A percentile compares a stretch with the other conserved stretches of the same genome.
phyloP scores from a whole-genome alignment of 306 rosid species.

The Pueraria montana region DNA sequence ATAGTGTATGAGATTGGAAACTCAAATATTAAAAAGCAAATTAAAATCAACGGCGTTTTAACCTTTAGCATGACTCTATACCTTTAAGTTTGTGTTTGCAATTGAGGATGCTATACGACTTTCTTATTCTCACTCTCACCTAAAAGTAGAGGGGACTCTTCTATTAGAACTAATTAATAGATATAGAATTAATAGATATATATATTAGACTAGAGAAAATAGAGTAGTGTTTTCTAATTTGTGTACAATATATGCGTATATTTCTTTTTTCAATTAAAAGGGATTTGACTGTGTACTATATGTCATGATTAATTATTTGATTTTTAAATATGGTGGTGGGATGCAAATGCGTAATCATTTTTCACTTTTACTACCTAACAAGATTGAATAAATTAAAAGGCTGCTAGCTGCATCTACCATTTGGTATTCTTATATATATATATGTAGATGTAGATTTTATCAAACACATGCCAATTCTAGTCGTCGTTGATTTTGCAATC shows the following conservation, averaged over 20 bases:
- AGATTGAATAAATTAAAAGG: conserved; percentile 45
- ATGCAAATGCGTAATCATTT: conserved; percentile 40
- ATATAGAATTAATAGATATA: background rate
- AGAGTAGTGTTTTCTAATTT: background rate
- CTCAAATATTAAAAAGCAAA: background rate
- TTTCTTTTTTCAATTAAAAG: background rate
- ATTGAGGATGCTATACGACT: conserved; percentile 17
- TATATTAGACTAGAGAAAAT: background rate
- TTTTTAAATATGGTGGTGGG: conserved; percentile 23
- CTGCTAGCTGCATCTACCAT: conserved; percentile 26
- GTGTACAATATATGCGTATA: background rate
- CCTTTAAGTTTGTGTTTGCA: background rate
- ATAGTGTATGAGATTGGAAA: background rate
- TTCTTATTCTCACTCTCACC: conserved; percentile 27
- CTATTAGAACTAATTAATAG: background rate
- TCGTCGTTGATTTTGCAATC: background rate
- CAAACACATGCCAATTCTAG: conserved; percentile 17
- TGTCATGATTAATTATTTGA: conserved; percentile 36
- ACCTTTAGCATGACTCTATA: background rate
- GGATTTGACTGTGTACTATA: background rate
- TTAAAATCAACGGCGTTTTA: conserved; percentile 5
- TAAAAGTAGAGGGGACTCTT: conserved; percentile 15
- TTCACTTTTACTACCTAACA: conserved; percentile 51
- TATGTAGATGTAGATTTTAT: conserved; percentile 10
- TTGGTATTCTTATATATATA: background rate